phyloP scores from a whole-genome alignment of 345 rosid species.

The Melastoma malabathricum region DNA sequence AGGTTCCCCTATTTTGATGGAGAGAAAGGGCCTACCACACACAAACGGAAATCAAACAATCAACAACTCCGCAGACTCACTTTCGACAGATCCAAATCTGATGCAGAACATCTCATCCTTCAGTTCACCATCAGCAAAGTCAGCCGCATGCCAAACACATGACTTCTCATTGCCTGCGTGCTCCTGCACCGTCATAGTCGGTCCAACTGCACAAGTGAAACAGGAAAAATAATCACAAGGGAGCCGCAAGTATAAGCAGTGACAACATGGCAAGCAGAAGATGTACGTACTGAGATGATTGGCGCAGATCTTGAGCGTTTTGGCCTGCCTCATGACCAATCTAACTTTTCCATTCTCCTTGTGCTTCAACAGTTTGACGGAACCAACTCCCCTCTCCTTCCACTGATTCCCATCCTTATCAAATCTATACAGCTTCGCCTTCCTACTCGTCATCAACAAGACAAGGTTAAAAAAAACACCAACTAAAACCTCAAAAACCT shows the following conservation, averaged over 20 bases:
- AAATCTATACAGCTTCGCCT: slow-evolving; percentile 74
- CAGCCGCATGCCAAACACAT: slow-evolving; percentile 62
- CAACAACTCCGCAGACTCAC: slow-evolving; percentile 10
- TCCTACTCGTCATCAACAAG: slow-evolving; percentile 23
- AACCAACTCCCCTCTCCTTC: slow-evolving; percentile 95
- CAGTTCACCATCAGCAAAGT: slow-evolving; percentile 63
- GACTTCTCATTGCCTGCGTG: slow-evolving; percentile 70
- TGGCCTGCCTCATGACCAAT: slow-evolving; percentile 84
- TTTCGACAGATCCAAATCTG: slow-evolving; percentile 24
- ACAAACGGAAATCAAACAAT: not conserved
- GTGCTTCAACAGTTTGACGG: slow-evolving; percentile 80
- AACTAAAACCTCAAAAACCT: slow-evolving; percentile 1
- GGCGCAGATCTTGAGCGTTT: slow-evolving; percentile 97
- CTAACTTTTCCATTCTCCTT: slow-evolving; percentile 67
- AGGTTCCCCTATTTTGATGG: not conserved
- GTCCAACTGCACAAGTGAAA: slow-evolving; percentile 15
- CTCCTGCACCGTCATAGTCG: slow-evolving; percentile 36
- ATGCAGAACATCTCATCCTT: slow-evolving; percentile 38
- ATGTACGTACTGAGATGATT: slow-evolving; percentile 59
- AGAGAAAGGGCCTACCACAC: not conserved
- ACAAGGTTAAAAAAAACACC: not conserved
- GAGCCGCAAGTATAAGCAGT: not conserved
- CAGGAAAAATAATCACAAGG: not conserved
- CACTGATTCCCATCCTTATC: slow-evolving; percentile 77
- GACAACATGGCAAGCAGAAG: not conserved